Percentiles rank a stretch among this genome's conserved stretches.
Evolutionary conservation across 345 rosid species (phyloP).

Genomic region (Camelina hispida): DNA sequence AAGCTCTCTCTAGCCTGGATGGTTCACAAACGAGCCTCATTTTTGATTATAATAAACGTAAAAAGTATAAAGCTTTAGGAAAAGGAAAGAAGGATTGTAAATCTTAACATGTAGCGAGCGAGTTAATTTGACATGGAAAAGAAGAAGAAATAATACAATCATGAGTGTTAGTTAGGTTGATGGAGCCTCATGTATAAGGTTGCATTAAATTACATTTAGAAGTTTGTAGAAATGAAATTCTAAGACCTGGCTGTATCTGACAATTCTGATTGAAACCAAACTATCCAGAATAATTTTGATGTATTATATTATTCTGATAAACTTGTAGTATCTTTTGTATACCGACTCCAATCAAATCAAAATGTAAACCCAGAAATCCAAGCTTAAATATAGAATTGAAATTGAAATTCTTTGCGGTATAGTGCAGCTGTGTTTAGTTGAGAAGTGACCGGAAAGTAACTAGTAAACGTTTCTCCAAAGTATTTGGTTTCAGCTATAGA

Average conservation of each 20-base stretch:
- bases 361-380: neutral
- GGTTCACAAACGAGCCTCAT: constrained; percentile 8
- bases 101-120: constrained; percentile 2
- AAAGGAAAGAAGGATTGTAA: neutral
- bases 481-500: constrained; percentile 3
- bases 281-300: neutral
- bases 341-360: neutral
- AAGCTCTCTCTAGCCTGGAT: constrained; percentile 24
- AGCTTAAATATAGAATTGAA: neutral
- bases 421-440: constrained; percentile 3
- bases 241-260: constrained; percentile 17
- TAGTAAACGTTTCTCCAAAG: constrained; percentile 3
- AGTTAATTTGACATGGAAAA: neutral
- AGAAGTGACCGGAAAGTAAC: constrained; percentile 17
- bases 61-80: neutral
- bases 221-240: constrained; percentile 2
- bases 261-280: neutral
- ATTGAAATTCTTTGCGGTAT: neutral
- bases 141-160: neutral
- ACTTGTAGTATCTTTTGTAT: neutral
- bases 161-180: neutral
- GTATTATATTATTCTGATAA: neutral
- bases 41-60: neutral
- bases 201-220: neutral
- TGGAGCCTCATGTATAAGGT: constrained; percentile 24